Evolutionary conservation across 2,329 filamentous ascomycete genomes (phyloP), one percentile per base, ranked within the genome.

Genomic region (Xylaria sp.): DNA sequence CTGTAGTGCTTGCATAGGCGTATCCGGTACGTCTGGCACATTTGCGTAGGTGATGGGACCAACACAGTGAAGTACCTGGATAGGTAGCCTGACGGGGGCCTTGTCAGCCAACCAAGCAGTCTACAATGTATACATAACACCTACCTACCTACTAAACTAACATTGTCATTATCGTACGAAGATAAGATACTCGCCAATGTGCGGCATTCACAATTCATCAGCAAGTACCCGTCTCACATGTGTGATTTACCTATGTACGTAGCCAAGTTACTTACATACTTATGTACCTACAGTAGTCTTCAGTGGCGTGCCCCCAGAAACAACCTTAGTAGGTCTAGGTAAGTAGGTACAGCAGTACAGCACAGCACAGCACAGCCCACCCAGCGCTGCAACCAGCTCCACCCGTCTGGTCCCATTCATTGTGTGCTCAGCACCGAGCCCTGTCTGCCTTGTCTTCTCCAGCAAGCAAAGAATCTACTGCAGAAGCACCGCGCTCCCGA

Each of bases 401-500:
- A 53, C 49, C n/a, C n/a, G n/a, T 36, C 49, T 53, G 49, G 31
- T 50, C 47, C 47, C 15, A 29, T 22, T 22, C 29, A 31, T 31
- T 31, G 29, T 7, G 42, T 22, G 42, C 22, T n/a, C 42, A n/a
- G n/a, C n/a, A n/a, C n/a, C n/a, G 22, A 49, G 25, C 45, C 45
- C 42, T 45, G 42, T 9, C 42, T 45, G 20, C 42, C 5, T n/a
- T n/a, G n/a, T n/a, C n/a, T n/a, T n/a, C n/a, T 36, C 49, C 50
- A 53, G 17, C 49, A 33, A 17, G 17, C 27, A 31, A 50, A 50
- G 38, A 55, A 55, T 45, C 51, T 50, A 45, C 27, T 38, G 49
- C 42, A 49, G 31, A 65, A 57, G 53, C 38, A 66, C 42, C 22
- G 6, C 42, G 3, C 13, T 67, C 42, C 55, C 56, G 36, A 44